Evolutionary conservation across 352 stramenopile genomes (phyloP).

Genomic region (Globisporangium apiculatum): DNA sequence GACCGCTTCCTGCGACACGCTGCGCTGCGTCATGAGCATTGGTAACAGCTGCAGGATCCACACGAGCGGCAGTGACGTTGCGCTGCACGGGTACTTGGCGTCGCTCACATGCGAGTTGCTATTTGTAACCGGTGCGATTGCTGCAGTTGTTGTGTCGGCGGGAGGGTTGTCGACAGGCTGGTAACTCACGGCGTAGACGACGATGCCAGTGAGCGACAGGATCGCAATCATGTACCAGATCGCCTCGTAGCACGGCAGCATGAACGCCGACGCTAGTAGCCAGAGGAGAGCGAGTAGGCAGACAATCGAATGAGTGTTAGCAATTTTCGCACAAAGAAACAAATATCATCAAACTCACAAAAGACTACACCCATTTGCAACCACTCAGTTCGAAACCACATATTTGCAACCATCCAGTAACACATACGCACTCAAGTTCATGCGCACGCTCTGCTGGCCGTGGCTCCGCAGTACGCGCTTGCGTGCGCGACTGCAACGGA

Average conservation of each 20-base stretch:
- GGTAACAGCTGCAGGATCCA: constrained; percentile 77
- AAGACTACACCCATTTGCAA: background rate
- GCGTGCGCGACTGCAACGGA: constrained; percentile 72
- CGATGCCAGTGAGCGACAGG: constrained; percentile 39
- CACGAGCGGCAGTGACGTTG: constrained; percentile 45
- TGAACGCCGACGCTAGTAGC: constrained; percentile 63
- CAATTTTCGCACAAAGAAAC: background rate
- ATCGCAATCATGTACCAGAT: constrained; percentile 80
- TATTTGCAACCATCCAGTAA: background rate
- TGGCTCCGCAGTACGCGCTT: constrained; percentile 57
- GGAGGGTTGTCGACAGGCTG: constrained; percentile 15
- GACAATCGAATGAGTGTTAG: background rate
- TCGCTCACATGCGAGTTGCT: background rate
- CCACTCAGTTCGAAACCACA: background rate
- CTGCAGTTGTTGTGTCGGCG: no score
- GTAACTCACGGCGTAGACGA: constrained; percentile 52
- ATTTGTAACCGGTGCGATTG: background rate
- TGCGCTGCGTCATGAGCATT: constrained; percentile 83
- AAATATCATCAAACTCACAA: background rate
- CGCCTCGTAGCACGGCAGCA: constrained; percentile 81
- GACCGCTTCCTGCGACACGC: constrained; percentile 69
- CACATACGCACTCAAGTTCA: constrained; percentile 63
- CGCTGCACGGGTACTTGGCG: constrained; percentile 42
- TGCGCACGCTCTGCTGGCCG: constrained; percentile 45
- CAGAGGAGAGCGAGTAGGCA: background rate